These are phyloP conservation scores for Metschnikowia chrysomelidarum DNA, from an alignment of 805 yeast species.

Conservation along the genomic window DNA sequence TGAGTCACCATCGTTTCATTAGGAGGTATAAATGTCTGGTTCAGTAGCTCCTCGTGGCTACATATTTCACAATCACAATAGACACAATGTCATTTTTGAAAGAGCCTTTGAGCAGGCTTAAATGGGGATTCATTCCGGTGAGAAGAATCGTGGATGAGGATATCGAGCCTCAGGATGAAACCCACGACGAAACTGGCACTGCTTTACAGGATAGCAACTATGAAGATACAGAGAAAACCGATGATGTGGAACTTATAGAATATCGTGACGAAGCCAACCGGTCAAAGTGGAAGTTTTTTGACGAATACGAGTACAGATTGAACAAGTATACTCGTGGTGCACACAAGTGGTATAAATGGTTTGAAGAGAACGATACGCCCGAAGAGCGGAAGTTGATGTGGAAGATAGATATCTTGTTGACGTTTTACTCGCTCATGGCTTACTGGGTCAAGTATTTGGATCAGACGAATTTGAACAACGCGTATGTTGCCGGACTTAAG, in stretches of 20 bases:
- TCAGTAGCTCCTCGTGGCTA: too few species aligned
- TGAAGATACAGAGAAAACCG: slow-evolving; percentile 4
- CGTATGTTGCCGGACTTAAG: slow-evolving; percentile 27
- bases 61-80: too few species aligned
- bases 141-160: slow-evolving; percentile 36
- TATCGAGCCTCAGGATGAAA: slow-evolving; percentile 2
- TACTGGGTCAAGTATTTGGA: slow-evolving; percentile 32
- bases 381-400: slow-evolving; percentile 28
- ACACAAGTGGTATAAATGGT: slow-evolving; percentile 31
- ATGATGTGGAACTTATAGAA: slow-evolving; percentile 23
- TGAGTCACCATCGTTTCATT: too few species aligned
- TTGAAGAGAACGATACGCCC: slow-evolving; percentile 25
- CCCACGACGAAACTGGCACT: background rate
- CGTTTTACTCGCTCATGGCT: slow-evolving; percentile 27
- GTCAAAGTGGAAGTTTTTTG: slow-evolving; percentile 48
- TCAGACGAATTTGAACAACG: slow-evolving; percentile 25
- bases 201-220: slow-evolving; percentile 15
- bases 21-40: too few species aligned
- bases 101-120: slow-evolving; percentile 19
- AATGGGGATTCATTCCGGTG: slow-evolving; percentile 38
- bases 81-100: slow-evolving; percentile 11
- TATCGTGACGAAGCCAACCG: slow-evolving; percentile 54
- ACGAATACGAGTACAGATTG: slow-evolving; percentile 31
- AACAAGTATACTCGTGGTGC: slow-evolving; percentile 17
- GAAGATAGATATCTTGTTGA: slow-evolving; percentile 30